Conservation (phyloP, 495 filamentous ascomycete species). For the Aspergillus sclerotioniger region DNA sequence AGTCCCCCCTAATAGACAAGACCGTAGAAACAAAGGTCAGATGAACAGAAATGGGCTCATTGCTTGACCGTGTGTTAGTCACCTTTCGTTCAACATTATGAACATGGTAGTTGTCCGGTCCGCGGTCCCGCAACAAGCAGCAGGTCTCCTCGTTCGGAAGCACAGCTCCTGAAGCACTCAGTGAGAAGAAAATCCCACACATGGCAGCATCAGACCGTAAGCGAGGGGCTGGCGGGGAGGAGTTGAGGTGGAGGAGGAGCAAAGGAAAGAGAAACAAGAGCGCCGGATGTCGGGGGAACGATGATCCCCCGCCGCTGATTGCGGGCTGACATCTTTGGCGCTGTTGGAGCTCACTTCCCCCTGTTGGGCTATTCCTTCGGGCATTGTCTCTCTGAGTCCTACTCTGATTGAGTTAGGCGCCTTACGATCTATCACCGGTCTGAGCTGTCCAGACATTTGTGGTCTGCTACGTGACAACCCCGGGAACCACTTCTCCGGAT, state of each 20-base stretch:
- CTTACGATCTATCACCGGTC: neutral
- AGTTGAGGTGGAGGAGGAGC: neutral
- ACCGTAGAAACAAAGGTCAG: conserved; percentile 80
- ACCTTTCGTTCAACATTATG: conserved; percentile 12
- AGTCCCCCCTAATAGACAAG: conserved; percentile 74
- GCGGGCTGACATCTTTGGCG: conserved; percentile 10
- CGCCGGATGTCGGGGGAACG: conserved; percentile 24
- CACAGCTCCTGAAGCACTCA: conserved; percentile 33
- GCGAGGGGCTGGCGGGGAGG: neutral
- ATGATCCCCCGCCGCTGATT: conserved; percentile 23
- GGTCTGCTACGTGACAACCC: conserved; percentile 3
- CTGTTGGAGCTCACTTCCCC: conserved; percentile 8
- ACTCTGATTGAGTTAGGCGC: neutral
- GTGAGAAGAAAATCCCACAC: conserved; percentile 66
- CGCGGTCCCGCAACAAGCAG: conserved; percentile 47
- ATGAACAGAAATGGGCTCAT: conserved; percentile 17
- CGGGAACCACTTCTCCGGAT: conserved; percentile 7
- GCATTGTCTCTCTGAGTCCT: neutral
- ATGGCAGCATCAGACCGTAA: conserved; percentile 34
- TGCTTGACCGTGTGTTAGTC: conserved; percentile 6
- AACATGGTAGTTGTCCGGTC: conserved; percentile 53
- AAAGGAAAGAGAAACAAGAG: neutral
- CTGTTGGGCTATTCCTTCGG: conserved; percentile 3
- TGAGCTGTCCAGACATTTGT: neutral
- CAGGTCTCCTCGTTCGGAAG: conserved; percentile 42